Percentiles rank a stretch among this genome's conserved stretches.
phyloP scores from a whole-genome alignment of 1,284 basidiomycete species.

The Sporisorium reilianum region DNA sequence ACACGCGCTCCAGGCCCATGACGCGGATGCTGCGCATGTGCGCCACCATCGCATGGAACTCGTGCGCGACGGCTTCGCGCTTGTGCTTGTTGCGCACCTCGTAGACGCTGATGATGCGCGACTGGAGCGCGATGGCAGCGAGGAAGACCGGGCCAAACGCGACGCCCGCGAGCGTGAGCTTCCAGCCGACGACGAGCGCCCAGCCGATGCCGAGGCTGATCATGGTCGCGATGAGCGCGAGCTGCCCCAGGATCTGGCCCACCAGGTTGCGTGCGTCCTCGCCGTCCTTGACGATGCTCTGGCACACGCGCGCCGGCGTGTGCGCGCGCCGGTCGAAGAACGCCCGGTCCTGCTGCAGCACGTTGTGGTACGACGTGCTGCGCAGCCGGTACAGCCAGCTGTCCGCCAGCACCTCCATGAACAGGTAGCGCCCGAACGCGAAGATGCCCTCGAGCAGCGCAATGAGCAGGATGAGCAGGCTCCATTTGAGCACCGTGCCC shows the following conservation, averaged over 20 bases:
- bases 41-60: slow-evolving; percentile 86
- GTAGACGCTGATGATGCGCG: slow-evolving; percentile 77
- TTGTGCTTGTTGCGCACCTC: slow-evolving; percentile 85
- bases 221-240: slow-evolving; percentile 80
- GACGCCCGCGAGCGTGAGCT: slow-evolving; percentile 89
- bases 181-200: slow-evolving; percentile 90
- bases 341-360: slow-evolving; percentile 86
- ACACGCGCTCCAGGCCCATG: slow-evolving; percentile 87
- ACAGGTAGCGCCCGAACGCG: slow-evolving; percentile 74
- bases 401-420: slow-evolving; percentile 77
- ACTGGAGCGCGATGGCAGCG: slow-evolving; percentile 79
- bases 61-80: slow-evolving; percentile 84
- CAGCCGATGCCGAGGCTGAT: slow-evolving; percentile 84
- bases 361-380: slow-evolving; percentile 73
- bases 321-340: slow-evolving; percentile 85
- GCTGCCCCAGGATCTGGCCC: slow-evolving; percentile 79
- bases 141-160: slow-evolving; percentile 88
- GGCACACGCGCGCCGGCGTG: slow-evolving; percentile 77
- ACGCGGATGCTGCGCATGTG: slow-evolving; percentile 88
- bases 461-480: slow-evolving; percentile 74
- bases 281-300: slow-evolving; percentile 86
- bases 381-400: slow-evolving; percentile 82
- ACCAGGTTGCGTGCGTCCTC: slow-evolving; percentile 88
- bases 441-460: slow-evolving; percentile 83
- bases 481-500: slow-evolving; percentile 59